Conservation (phyloP, 106 monocot genomes). For the Dendrobium catenatum region DNA sequence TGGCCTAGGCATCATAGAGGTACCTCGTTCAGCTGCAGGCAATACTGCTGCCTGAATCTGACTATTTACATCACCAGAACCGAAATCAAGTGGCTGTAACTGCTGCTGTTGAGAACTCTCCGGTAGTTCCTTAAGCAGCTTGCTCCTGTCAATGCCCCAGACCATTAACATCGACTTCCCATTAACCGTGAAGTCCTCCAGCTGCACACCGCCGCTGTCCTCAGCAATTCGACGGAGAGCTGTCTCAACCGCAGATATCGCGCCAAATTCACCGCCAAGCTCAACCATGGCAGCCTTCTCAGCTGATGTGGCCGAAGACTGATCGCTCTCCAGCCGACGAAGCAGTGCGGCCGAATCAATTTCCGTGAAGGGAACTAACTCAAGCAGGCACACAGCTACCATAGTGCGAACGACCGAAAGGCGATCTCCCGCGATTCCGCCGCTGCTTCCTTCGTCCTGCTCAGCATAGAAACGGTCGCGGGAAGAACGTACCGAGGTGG, state of each 20-base stretch:
- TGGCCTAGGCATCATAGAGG: slow-evolving; percentile 25
- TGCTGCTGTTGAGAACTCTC: slow-evolving; percentile 51
- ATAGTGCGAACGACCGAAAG: slow-evolving; percentile 66
- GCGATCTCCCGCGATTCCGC: slow-evolving; percentile 25
- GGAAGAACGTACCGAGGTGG: slow-evolving; percentile 3
- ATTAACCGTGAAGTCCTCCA: slow-evolving; percentile 69
- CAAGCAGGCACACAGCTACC: slow-evolving; percentile 88
- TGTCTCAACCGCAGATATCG: slow-evolving; percentile 52
- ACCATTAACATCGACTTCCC: slow-evolving; percentile 74
- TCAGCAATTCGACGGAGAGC: slow-evolving; percentile 75
- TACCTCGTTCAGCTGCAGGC: slow-evolving; percentile 14
- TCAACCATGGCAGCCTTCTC: slow-evolving; percentile 67
- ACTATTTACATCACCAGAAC: slow-evolving; percentile 15
- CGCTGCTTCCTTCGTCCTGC: slow-evolving; percentile 1
- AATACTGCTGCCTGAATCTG: slow-evolving; percentile 17
- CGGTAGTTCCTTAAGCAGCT: slow-evolving; percentile 82
- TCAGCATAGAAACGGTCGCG: not conserved
- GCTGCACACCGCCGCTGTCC: slow-evolving; percentile 63
- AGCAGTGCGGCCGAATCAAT: slow-evolving; percentile 64
- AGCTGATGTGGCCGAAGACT: slow-evolving; percentile 38
- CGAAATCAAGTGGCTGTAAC: slow-evolving; percentile 5
- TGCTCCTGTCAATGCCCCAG: slow-evolving; percentile 69
- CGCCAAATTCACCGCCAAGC: slow-evolving; percentile 59
- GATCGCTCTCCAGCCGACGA: slow-evolving; percentile 60
- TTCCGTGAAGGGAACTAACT: slow-evolving; percentile 75